Evolutionary conservation across 2,329 filamentous ascomycete species (phyloP).

Genomic region (Paecilomyces variotii): DNA sequence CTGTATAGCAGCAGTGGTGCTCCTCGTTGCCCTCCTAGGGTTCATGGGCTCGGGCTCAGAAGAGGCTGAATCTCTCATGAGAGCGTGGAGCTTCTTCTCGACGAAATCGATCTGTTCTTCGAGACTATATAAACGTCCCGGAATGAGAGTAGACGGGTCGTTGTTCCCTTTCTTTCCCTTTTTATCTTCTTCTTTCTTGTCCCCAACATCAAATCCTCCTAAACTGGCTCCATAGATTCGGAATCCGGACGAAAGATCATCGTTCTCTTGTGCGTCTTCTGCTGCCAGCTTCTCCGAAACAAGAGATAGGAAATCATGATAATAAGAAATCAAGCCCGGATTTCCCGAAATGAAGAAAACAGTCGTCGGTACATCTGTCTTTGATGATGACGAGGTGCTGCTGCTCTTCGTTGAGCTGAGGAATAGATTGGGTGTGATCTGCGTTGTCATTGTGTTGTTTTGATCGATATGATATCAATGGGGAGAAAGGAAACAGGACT

Average conservation of each 20-base stretch:
- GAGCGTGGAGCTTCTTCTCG: constrained; percentile 33
- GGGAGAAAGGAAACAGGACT: neutral
- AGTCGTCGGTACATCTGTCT: constrained; percentile 9
- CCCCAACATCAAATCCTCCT: constrained; percentile 24
- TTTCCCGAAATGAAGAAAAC: constrained; percentile 45
- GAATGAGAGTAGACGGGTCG: neutral
- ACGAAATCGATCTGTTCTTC: constrained; percentile 45
- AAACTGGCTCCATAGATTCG: constrained; percentile 29
- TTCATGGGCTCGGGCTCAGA: neutral
- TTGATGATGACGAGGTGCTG: neutral
- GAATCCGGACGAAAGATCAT: constrained; percentile 5
- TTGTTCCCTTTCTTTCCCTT: neutral
- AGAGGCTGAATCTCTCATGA: constrained; percentile 19
- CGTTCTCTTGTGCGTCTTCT: neutral
- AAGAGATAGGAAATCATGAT: constrained; percentile 35
- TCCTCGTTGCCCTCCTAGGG: neutral
- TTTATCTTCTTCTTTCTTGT: constrained; percentile 1
- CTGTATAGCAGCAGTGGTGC: neutral
- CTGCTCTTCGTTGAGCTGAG: constrained; percentile 14
- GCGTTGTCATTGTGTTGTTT: constrained; percentile 5
- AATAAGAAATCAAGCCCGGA: constrained; percentile 44
- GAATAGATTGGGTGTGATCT: constrained; percentile 25
- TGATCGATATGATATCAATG: neutral
- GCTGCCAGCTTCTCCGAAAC: constrained; percentile 17
- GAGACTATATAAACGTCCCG: constrained; percentile 27